These are phyloP conservation scores for Kluyveromyces wickerhamii DNA, from an alignment of 805 yeast species.

Conservation along the genomic window DNA sequence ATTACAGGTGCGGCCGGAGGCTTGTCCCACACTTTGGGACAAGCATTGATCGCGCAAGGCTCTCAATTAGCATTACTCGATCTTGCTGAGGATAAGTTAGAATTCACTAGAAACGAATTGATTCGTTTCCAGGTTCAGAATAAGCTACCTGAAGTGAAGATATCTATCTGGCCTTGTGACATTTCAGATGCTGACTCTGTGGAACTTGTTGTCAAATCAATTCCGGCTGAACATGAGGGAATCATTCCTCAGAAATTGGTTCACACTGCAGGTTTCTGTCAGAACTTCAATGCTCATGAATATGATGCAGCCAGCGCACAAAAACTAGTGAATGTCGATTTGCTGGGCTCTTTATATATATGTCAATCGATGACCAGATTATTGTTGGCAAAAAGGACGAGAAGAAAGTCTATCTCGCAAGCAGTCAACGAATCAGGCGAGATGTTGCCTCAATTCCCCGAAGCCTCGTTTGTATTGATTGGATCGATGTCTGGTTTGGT, in stretches of 20 bases:
- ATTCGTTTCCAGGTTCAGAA: conserved; percentile 39
- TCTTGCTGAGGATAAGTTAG: conserved; percentile 52
- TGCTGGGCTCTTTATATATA: conserved; percentile 66
- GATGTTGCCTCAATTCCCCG: conserved; percentile 23
- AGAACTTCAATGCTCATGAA: conserved; percentile 69
- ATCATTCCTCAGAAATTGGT: conserved; percentile 56
- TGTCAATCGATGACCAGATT: conserved; percentile 20
- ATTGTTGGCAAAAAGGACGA: conserved; percentile 12
- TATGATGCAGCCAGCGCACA: conserved; percentile 68
- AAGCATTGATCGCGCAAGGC: conserved; percentile 67
- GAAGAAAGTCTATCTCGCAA: conserved; percentile 47
- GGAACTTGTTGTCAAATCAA: conserved; percentile 43
- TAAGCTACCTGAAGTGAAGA: conserved; percentile 25
- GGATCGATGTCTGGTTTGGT: conserved; percentile 78
- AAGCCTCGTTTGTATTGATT: conserved; percentile 49
- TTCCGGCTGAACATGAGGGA: conserved; percentile 49
- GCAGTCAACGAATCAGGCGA: conserved; percentile 36
- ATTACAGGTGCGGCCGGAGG: conserved; percentile 84
- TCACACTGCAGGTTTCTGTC: conserved; percentile 82
- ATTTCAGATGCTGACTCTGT: conserved; percentile 58
- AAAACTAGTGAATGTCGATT: conserved; percentile 59
- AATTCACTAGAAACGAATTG: conserved; percentile 44
- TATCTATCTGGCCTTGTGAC: conserved; percentile 66
- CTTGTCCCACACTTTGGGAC: conserved; percentile 53
- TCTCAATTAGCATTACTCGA: conserved; percentile 70